Percentiles rank a stretch among this genome's conserved stretches.
Conservation (phyloP, 225 moss, liverwort and hornwort genomes). For the Ulota crispa region DNA sequence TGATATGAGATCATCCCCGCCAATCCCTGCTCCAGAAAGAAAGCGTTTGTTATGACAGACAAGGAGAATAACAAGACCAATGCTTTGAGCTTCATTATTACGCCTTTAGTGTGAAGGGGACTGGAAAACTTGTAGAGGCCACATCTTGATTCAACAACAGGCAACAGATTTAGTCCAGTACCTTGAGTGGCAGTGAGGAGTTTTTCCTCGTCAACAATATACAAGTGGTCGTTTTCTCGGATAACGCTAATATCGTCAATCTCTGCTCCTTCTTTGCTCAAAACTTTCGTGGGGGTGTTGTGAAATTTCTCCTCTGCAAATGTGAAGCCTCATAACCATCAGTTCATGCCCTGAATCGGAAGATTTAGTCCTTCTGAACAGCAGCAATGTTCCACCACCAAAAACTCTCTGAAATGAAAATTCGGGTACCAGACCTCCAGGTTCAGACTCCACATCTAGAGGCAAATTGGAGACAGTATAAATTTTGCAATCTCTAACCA, state of each 20-base stretch:
- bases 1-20: conserved; percentile 13
- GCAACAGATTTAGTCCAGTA: neutral
- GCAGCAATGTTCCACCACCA: neutral
- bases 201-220: conserved; percentile 45
- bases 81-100: neutral
- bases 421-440: neutral
- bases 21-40: conserved; percentile 26
- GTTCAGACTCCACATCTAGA: neutral
- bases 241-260: conserved; percentile 61
- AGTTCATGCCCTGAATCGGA: neutral
- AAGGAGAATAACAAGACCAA: neutral
- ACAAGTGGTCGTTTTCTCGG: conserved; percentile 66
- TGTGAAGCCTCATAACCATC: neutral
- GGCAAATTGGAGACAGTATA: neutral
- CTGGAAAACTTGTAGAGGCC: neutral
- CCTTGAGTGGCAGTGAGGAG: conserved; percentile 17
- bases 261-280: conserved; percentile 58
- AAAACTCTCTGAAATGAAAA: neutral
- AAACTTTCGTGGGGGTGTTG: conserved; percentile 37
- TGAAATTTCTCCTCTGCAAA: conserved; percentile 54
- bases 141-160: neutral
- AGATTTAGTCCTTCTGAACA: neutral
- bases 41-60: neutral
- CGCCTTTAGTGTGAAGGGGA: no score
- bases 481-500: neutral